Evolutionary conservation across 164 flowering plant species (phyloP).

Genomic region (Taxillus chinensis): DNA sequence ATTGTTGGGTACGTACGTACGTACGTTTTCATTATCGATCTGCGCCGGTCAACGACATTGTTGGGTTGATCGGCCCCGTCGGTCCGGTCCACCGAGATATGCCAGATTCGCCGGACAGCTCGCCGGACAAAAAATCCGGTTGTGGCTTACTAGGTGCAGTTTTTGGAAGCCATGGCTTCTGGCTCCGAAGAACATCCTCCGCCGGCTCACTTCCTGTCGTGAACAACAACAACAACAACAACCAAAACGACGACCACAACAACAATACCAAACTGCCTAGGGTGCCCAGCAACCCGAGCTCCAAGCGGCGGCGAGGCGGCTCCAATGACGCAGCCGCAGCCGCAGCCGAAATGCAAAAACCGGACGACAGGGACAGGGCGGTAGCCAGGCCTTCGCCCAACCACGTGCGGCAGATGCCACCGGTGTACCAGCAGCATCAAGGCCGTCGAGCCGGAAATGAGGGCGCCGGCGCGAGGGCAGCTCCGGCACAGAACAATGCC

Average conservation of each 20-base stretch:
- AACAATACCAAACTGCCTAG: background rate
- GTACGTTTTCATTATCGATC: too few relatives aligned
- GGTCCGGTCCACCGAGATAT: background rate
- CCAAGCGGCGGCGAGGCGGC: conserved; percentile 33
- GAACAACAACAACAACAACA: conserved; percentile 7
- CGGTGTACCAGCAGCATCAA: conserved; percentile 14
- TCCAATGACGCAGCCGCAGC: conserved; percentile 23
- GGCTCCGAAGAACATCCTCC: conserved; percentile 43
- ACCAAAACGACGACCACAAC: background rate
- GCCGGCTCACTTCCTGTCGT: conserved; percentile 27
- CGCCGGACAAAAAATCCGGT: conserved; percentile 44
- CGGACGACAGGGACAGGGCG: conserved; percentile 19
- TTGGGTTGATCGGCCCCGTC: too few relatives aligned
- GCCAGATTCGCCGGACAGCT: conserved; percentile 19
- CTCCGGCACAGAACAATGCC: conserved; percentile 12
- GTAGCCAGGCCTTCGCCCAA: conserved; percentile 14
- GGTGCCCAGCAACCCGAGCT: conserved; percentile 14
- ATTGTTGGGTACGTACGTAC: too few relatives aligned
- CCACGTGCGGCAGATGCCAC: conserved; percentile 10
- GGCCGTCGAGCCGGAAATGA: conserved; percentile 5
- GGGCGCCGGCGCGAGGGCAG: too few relatives aligned
- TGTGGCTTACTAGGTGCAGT: conserved; percentile 57
- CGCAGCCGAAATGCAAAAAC: conserved; percentile 9
- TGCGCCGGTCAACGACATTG: too few relatives aligned
- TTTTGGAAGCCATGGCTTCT: conserved; percentile 33